Base-by-base conservation (phyloP, 2,329 filamentous ascomycete species). In the Coniochaeta prunicola region DNA sequence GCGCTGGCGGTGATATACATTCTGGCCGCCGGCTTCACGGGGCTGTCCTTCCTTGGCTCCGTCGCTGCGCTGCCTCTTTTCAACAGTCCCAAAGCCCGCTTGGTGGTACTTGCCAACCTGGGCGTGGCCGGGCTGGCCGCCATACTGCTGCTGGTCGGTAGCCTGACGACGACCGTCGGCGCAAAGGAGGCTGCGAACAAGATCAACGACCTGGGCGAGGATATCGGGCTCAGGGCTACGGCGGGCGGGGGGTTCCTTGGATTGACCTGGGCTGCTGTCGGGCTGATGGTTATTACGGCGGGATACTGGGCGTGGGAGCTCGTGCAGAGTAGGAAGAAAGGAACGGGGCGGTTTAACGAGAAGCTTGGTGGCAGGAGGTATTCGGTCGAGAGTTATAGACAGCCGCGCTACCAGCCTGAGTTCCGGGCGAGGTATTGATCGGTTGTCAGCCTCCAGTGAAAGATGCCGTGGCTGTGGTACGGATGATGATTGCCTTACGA, bases 1-100 rank as follows among this genome's bases (percentile, higher is more conserved):
- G 75, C 72, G 28, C 68, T 80, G 54, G 79, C 80, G 66, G 69
- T 80, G 56, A 67, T 84, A 59, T 82, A 78, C 67, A 73, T 78
- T 42, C 61, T 83, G 1, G 74, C 71, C 58, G 68, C 74, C 53
- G 73, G 67, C 19, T 71, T 77, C 63, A 69, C 76, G 2, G 78
- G 75, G 12, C 67, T 80, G 2, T 71, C 74, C 33, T 74, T 81
- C 65, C 65, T 82, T 2, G 65, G 67, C 15, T 73, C 69, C 55
- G 21, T 56, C 8, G 54, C 54, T 9, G 54, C 54, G 17, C 7
- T 56, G 21, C 13, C 13, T 8, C 19, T 21, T 3, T 21, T 33
- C 19, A 13, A 50, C 45, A 28, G 24, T 30, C 13, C 21, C 26
- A 26, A 31, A 19, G 36, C 33, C 33, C n/a, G 54, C 21, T 5